phyloP scores from a whole-genome alignment of 768 basidiomycete genomes.

The Brasilioporus rufonigricans region DNA sequence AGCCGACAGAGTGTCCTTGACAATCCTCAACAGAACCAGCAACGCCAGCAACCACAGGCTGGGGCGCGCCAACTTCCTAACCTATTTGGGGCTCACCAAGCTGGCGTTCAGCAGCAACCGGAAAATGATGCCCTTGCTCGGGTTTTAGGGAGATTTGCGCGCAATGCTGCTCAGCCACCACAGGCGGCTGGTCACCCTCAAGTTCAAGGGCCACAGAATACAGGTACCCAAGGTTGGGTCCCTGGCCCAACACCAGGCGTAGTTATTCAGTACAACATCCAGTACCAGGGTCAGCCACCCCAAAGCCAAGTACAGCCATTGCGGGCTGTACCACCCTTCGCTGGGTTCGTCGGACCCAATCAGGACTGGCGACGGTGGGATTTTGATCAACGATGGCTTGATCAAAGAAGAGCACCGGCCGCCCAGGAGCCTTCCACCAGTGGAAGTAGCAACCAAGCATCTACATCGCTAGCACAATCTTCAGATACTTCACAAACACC shows the following conservation, averaged over 20 bases:
- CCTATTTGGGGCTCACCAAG: conserved; percentile 27
- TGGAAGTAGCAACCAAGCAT: neutral
- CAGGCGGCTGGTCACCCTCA: conserved; percentile 29
- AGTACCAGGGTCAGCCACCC: conserved; percentile 46
- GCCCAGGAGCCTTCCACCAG: conserved; percentile 10
- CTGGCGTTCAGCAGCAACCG: conserved; percentile 36
- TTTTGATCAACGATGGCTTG: conserved; percentile 33
- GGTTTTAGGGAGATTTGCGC: conserved; percentile 51
- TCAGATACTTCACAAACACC: conserved; percentile 29
- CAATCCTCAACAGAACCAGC: conserved; percentile 34
- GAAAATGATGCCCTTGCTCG: conserved; percentile 39
- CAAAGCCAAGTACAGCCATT: conserved; percentile 30
- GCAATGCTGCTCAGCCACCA: conserved; percentile 47
- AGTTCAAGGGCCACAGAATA: conserved; percentile 31
- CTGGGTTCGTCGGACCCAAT: conserved; percentile 63
- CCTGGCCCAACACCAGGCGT: conserved; percentile 43
- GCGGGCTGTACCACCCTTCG: conserved; percentile 51
- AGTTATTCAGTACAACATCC: conserved; percentile 64
- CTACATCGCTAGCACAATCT: conserved; percentile 7
- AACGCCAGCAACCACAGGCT: conserved; percentile 30
- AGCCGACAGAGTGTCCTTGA: conserved; percentile 82
- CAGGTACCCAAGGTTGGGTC: conserved; percentile 35
- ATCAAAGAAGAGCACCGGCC: conserved; percentile 8
- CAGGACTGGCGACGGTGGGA: conserved; percentile 69
- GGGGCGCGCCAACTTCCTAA: conserved; percentile 33